Percentiles rank a stretch among this genome's conserved stretches.
Conservation (phyloP, 805 yeast genomes). For the Kregervanrija fluxuum region DNA sequence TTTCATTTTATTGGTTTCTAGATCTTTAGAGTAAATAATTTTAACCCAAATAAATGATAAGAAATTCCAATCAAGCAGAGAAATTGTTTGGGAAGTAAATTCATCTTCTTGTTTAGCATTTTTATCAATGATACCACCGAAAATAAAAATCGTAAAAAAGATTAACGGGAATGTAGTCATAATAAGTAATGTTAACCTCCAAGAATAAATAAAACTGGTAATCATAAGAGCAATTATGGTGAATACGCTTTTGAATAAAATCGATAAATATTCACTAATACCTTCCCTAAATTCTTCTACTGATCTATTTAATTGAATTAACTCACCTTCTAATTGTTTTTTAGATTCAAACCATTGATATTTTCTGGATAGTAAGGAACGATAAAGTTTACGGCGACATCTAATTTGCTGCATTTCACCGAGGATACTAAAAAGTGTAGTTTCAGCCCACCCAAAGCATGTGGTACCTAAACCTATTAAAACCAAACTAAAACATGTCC, state of each 20-base stretch:
- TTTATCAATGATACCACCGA: constrained; percentile 45
- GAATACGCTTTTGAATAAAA: constrained; percentile 45
- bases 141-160: constrained; percentile 36
- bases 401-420: constrained; percentile 67
- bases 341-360: constrained; percentile 59
- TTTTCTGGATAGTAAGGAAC: constrained; percentile 37
- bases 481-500: constrained; percentile 31
- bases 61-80: constrained; percentile 64
- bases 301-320: constrained; percentile 62
- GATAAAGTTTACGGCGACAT: constrained; percentile 42
- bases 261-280: constrained; percentile 57
- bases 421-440: constrained; percentile 54
- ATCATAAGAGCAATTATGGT: constrained; percentile 48
- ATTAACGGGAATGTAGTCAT: constrained; percentile 70
- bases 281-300: constrained; percentile 68
- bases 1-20: constrained; percentile 42
- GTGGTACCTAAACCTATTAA: constrained; percentile 41
- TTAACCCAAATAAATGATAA: constrained; percentile 54
- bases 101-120: constrained; percentile 52
- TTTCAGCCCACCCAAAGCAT: constrained; percentile 44
- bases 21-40: constrained; percentile 45
- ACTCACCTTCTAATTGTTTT: constrained; percentile 52
- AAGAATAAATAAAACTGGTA: constrained; percentile 69
- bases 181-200: constrained; percentile 80
- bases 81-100: constrained; percentile 47